A percentile compares a stretch with the other conserved stretches of the same genome.
These are phyloP conservation scores for Drechslera avenae DNA, from an alignment of 2,329 filamentous ascomycete genomes.

Conservation along the genomic window DNA sequence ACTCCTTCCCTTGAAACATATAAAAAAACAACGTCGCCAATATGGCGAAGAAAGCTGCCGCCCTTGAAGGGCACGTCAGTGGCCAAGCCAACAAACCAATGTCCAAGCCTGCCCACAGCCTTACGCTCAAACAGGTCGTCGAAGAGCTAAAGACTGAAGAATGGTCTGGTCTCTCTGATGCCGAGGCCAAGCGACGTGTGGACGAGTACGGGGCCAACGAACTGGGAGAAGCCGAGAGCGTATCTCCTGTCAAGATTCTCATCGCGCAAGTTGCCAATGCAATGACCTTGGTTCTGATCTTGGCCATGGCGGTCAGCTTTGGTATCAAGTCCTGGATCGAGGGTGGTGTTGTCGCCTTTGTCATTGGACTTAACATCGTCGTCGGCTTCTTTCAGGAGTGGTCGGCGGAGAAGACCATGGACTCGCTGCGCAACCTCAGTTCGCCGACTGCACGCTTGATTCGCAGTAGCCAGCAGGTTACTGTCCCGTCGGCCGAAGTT, in stretches of 20 bases:
- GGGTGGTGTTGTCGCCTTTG: slow-evolving; percentile 53
- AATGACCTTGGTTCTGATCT: slow-evolving; percentile 70
- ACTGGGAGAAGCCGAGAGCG: slow-evolving; percentile 69
- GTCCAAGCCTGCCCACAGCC: slow-evolving; percentile 65
- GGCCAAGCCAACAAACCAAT: slow-evolving; percentile 58
- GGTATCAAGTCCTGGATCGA: slow-evolving; percentile 55
- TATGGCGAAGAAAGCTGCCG: slow-evolving; percentile 30
- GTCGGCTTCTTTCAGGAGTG: slow-evolving; percentile 56
- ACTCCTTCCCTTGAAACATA: background rate
- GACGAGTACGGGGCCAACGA: slow-evolving; percentile 70
- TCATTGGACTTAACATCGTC: slow-evolving; percentile 53
- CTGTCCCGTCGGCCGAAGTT: slow-evolving; percentile 61
- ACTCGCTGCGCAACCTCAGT: slow-evolving; percentile 51
- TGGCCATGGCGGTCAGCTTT: slow-evolving; percentile 57
- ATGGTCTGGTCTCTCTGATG: slow-evolving; percentile 67
- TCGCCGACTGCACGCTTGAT: slow-evolving; percentile 54
- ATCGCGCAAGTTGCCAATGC: slow-evolving; percentile 76
- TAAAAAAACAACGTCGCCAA: background rate
- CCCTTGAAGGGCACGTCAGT: slow-evolving; percentile 41
- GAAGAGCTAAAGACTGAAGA: slow-evolving; percentile 65
- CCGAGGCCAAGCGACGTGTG: slow-evolving; percentile 64
- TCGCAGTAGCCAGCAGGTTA: slow-evolving; percentile 59
- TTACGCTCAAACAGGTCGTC: slow-evolving; percentile 58
- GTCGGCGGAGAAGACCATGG: slow-evolving; percentile 56
- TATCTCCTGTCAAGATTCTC: slow-evolving; percentile 73